A percentile compares a stretch with the other conserved stretches of the same genome.
These are phyloP conservation scores for Calophaca sinica DNA, from an alignment of 306 rosid genomes.

Conservation along the genomic window DNA sequence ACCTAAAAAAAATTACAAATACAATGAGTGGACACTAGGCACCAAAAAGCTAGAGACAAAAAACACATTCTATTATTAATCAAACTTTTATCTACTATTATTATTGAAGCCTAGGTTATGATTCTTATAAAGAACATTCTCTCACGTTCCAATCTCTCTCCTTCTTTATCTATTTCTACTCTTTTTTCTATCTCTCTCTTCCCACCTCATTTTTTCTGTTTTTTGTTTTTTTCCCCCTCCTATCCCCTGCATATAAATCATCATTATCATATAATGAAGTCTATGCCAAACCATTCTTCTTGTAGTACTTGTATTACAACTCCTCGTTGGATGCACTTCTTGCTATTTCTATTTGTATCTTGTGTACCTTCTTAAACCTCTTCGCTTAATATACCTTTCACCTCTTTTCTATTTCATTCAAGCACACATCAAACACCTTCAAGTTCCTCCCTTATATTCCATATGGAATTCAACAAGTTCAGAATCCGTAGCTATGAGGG, in stretches of 20 bases:
- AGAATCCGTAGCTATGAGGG: conserved; percentile 72
- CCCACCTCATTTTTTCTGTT: conserved; percentile 4
- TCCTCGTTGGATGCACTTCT: conserved; percentile 41
- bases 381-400: conserved; percentile 29
- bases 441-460: neutral
- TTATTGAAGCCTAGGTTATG: conserved; percentile 58
- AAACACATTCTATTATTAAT: conserved; percentile 66
- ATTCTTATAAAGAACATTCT: conserved; percentile 67
- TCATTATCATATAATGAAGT: conserved; percentile 45
- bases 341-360: conserved; percentile 41
- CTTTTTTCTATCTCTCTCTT: conserved; percentile 13
- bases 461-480: conserved; percentile 58
- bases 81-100: conserved; percentile 61
- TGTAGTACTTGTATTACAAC: conserved; percentile 32
- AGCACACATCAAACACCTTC: conserved; percentile 25
- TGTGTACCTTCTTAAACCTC: conserved; percentile 20
- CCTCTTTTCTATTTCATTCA: conserved; percentile 34
- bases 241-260: conserved; percentile 56
- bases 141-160: conserved; percentile 45
- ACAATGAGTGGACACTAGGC: conserved; percentile 37
- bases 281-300: conserved; percentile 50
- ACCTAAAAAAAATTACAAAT: too few relatives aligned
- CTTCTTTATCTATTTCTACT: neutral
- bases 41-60: conserved; percentile 60
- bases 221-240: neutral